Percentiles rank a stretch among this genome's conserved stretches.
Evolutionary conservation across 2,329 filamentous ascomycete genomes (phyloP).

Genomic region (Exophiala sp.): DNA sequence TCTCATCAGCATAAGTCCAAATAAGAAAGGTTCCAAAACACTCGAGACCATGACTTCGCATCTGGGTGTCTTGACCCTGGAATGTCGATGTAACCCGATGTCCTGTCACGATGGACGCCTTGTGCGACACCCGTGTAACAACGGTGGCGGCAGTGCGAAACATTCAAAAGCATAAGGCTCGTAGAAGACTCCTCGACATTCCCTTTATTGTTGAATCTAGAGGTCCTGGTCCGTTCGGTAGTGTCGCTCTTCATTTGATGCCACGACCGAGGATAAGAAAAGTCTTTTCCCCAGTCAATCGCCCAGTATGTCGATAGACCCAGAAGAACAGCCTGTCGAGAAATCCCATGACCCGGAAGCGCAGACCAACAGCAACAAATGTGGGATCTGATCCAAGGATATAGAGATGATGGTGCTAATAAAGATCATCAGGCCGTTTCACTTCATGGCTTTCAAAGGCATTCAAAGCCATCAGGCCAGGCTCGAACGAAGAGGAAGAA

Average conservation of each 20-base stretch:
- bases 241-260: no score
- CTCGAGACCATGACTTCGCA: no score
- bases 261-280: background rate
- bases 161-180: background rate
- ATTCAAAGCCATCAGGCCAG: background rate
- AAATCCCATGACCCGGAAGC: background rate
- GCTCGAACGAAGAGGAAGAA: background rate
- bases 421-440: no score
- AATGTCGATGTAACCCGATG: no score
- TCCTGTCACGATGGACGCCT: background rate
- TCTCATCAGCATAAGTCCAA: no score
- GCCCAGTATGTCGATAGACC: background rate
- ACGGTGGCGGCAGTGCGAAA: background rate
- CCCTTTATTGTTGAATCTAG: no score
- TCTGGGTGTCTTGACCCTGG: no score
- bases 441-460: background rate
- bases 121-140: background rate
- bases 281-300: background rate
- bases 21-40: no score
- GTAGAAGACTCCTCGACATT: no score
- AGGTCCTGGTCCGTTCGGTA: no score
- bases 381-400: background rate
- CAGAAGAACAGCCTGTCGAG: background rate
- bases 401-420: no score
- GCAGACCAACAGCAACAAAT: no score